Conservation (phyloP, 768 basidiomycete species). For the Grammothele lineata region DNA sequence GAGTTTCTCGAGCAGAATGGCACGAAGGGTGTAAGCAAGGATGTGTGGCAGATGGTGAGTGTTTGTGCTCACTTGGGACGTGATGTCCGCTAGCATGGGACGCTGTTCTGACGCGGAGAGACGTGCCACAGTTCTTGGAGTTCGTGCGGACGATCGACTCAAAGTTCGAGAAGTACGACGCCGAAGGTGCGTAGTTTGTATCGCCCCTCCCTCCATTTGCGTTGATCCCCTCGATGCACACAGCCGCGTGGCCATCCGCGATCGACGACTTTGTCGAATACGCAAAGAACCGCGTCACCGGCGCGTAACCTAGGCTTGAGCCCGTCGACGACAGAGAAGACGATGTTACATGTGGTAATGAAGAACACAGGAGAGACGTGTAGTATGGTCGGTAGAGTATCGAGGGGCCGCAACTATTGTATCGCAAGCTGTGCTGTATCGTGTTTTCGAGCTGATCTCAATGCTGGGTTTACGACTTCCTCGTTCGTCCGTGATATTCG, state of each 20-base stretch:
- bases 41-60: constrained; percentile 84
- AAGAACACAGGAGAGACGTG: no score
- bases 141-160: constrained; percentile 75
- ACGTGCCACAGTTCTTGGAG: constrained; percentile 58
- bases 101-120: not conserved
- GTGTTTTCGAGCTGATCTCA: no score
- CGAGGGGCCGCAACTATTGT: no score
- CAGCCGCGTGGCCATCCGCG: constrained; percentile 84
- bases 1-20: constrained; percentile 66
- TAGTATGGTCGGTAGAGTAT: no score
- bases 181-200: constrained; percentile 51
- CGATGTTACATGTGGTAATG: no score
- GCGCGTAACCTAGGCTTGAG: not conserved
- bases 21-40: constrained; percentile 78
- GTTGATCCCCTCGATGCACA: constrained; percentile 8
- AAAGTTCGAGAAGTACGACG: constrained; percentile 68
- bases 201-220: not conserved
- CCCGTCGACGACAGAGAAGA: no score
- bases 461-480: no score
- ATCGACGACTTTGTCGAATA: constrained; percentile 82
- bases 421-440: no score
- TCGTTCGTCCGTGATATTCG: no score
- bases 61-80: no score
- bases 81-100: no score
- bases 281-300: constrained; percentile 34